Evolutionary conservation across 73 alveolate species (phyloP), one percentile per base, ranked within the genome.

Genomic region (Uronychia binucleata): DNA sequence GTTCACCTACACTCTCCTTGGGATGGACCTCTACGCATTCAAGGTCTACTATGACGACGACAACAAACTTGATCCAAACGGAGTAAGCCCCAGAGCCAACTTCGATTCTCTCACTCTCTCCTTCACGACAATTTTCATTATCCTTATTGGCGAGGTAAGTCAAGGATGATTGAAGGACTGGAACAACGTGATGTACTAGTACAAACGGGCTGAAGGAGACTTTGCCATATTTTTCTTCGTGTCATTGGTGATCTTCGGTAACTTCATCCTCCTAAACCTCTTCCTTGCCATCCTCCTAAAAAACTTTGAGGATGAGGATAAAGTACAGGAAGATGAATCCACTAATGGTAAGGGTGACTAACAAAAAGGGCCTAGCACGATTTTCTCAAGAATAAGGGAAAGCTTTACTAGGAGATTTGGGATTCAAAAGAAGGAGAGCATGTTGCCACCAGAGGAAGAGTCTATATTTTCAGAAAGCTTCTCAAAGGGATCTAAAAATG

Each of bases 1-100:
- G 59, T 79, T 86, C 31, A 86, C 83, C 27, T 86, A 84, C 34
- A 75, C 95, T 27, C 58, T 90, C 75, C 87, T 90, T 28, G 95
- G 95, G 30, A 86, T 90, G 95, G 93, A 90, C 57, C 74, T 90
- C 28, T 90, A 86, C 75, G 95, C 95, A 8, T 86, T 83, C 1
- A 30, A 59, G 28, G 35, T 80, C 32, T 81, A 82, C n/a, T n/a
- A n/a, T n/a, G n/a, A n/a, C n/a, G n/a, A n/a, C n/a, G n/a, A n/a
- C n/a, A n/a, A n/a, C n/a, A 60, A 82, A 60, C 27, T 27, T 74
- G 80, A 74, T 27, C 19, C 26, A 27, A 27, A 26, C 31, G 88
- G 88, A 25, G 32, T 13, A 1, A 67, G 81, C 67, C 92, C 92
- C 1, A 79, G 95, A 33, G 80, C 57, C 79, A 90, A 90, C 75